Evolutionary conservation across 495 filamentous ascomycete species (phyloP), one percentile per base, ranked within the genome.

Genomic region (Penicillium crystallinum): DNA sequence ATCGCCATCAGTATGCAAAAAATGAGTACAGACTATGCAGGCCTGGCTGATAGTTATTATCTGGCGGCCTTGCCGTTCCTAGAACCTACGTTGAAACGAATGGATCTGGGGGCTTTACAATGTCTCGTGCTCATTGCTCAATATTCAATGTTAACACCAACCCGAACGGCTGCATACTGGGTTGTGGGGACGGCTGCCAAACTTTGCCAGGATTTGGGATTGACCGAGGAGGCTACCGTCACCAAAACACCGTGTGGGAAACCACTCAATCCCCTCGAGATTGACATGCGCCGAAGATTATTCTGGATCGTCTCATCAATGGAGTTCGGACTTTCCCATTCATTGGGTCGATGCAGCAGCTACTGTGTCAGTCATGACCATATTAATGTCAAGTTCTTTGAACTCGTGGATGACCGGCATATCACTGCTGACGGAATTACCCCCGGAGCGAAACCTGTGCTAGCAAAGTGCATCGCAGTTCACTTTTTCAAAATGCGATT

Each of bases 401-500:
- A 87, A 52, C 72, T 83, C 1, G 81, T 88, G 23, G 82, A 89
- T 50, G 92, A 97, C 68, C 74, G 81, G 27, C 82, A 85, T 63
- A 95, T 97, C 57, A 89, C 84, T 2, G 70, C 79, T n/a, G 73
- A 83, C n/a, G 91, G 88, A 8, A 84, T 96, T 40, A 68, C 78
- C 15, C 79, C 81, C 1, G 88, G 81, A 1, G 72, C 74, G 11
- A 84, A 80, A 19, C 78, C 78, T 0, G 84, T 86, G 21, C 71
- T 89, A 40, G 85, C 83, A 66, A 97, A 97, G 68, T 78, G 87
- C 56, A 83, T 95, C 17, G 83, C 88, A 8, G 90, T 96, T 51
- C 91, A 97, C 67, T 95, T 93, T 57, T 90, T 89, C 69, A 87
- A 87, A 61, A 96, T 97, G 91, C 81, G 89, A 48, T 68, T 93